Conservation (phyloP, 202 grass and related monocot species). For the Thinopyrum obtusiflorum region DNA sequence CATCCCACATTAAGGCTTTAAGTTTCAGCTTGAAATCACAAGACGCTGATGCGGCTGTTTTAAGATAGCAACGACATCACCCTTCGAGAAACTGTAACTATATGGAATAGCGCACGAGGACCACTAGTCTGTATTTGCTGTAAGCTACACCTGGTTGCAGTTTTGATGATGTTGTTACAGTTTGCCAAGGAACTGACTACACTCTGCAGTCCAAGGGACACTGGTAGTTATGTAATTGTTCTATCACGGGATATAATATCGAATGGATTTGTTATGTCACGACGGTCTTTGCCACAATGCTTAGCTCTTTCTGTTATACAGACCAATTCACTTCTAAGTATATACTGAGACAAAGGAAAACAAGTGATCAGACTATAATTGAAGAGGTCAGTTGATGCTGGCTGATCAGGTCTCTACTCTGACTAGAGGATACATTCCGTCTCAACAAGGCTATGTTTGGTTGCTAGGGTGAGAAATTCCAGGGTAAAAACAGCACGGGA, state of each 20-base stretch:
- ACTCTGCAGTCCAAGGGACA: background rate
- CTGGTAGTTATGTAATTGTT: background rate
- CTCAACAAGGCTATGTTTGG: too few relatives aligned
- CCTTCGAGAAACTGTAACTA: constrained; percentile 41
- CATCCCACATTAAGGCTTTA: background rate
- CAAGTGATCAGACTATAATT: too few relatives aligned
- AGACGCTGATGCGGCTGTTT: constrained; percentile 45
- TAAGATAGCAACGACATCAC: constrained; percentile 43
- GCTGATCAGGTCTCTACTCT: too few relatives aligned
- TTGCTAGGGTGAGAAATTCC: too few relatives aligned
- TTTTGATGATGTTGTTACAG: constrained; percentile 30
- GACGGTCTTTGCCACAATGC: background rate
- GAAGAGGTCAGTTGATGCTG: too few relatives aligned
- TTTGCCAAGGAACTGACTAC: constrained; percentile 7
- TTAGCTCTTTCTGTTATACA: background rate
- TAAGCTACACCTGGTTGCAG: constrained; percentile 12
- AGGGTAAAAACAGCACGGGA: too few relatives aligned
- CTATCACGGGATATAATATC: background rate
- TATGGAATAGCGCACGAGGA: constrained; percentile 11
- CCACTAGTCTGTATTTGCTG: constrained; percentile 27
- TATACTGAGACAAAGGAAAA: background rate
- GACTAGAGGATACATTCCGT: too few relatives aligned
- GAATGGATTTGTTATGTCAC: background rate
- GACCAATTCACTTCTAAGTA: background rate
- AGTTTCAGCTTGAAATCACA: constrained; percentile 15